Evolutionary conservation across 257 asterid species (phyloP).

Genomic region (Solanum phureja): DNA sequence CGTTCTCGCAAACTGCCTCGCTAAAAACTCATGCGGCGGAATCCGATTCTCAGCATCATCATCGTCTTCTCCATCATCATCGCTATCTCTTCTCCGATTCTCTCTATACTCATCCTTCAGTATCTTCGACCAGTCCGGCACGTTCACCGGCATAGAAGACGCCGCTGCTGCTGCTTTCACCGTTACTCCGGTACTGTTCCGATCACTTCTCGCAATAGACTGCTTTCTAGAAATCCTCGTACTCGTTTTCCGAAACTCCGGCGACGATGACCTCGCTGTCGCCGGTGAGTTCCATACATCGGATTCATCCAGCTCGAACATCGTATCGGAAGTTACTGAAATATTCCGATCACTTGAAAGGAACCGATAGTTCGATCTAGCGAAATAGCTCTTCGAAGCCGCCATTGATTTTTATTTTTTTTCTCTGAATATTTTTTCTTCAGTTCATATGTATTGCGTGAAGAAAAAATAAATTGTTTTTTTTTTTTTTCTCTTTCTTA

Average conservation of each 20-base stretch:
- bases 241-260: constrained; percentile 40
- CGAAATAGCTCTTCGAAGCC: constrained; percentile 52
- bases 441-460: not conserved
- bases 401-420: constrained; percentile 31
- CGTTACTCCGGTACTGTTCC: not conserved
- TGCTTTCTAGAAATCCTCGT: constrained; percentile 29
- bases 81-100: constrained; percentile 34
- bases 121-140: constrained; percentile 97
- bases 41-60: constrained; percentile 41
- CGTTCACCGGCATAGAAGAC: constrained; percentile 83
- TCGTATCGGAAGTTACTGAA: constrained; percentile 2
- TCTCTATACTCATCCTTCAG: constrained; percentile 68
- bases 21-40: constrained; percentile 85
- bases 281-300: constrained; percentile 51
- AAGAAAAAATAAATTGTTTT: not conserved
- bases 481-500: not conserved
- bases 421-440: not conserved
- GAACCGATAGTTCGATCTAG: constrained; percentile 49
- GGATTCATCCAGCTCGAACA: constrained; percentile 83
- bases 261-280: constrained; percentile 31
- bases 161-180: constrained; percentile 7
- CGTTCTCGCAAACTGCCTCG: constrained; percentile 35
- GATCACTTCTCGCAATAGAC: constrained; percentile 6
- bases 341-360: constrained; percentile 32
- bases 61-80: constrained; percentile 28